Evolutionary conservation across 2,329 filamentous ascomycete genomes (phyloP), one percentile per base, ranked within the genome.

Genomic region (Lomentospora prolificans): DNA sequence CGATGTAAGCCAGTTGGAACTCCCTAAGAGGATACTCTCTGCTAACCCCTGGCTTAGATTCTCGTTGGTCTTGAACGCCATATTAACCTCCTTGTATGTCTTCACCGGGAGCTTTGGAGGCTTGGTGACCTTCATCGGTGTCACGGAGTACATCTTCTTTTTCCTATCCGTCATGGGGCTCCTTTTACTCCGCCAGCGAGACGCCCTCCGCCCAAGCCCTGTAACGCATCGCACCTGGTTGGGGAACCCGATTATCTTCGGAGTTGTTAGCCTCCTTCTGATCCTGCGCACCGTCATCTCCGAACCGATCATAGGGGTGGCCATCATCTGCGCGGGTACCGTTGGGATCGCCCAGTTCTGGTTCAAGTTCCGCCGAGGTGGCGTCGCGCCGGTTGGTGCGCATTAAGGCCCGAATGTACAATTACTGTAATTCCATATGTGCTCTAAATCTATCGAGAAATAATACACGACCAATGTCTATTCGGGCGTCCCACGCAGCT

Each of bases 111-210:
- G 95, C 67, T 96, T 99, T 66, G 79, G 84, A 55, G 96, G 92
- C 0, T 80, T 99, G 2, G 80, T 97, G 57, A 97, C 94, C 0
- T 99, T 99, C 67, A 97, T 97, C 72, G 94, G 94, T 56, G 92
- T 97, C 10, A 94, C 94, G 0, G 91, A 90, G 12, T 99, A 99
- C 69, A 89, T 89, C 0, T 99, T 97, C 67, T 99, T 99, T 73
- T 99, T 99, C 69, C 74, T 95, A 55, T 95, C 91, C 0, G 94
- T 99, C 0, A 80, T 99, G 0, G 94, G 92, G 0, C 78, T 99
- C 51, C 96, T 99, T 59, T 81, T 99, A 53, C 76, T 99, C 59
- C 80, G 94, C 28, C 89, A 96, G 27, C 81, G 81, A 59, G 94
- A 99, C 69, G 94, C 94, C 3, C 77, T 85, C 60, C 78, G 99